phyloP scores from a whole-genome alignment of 1,139 yeast species.

The Debaryomyces coudertii region DNA sequence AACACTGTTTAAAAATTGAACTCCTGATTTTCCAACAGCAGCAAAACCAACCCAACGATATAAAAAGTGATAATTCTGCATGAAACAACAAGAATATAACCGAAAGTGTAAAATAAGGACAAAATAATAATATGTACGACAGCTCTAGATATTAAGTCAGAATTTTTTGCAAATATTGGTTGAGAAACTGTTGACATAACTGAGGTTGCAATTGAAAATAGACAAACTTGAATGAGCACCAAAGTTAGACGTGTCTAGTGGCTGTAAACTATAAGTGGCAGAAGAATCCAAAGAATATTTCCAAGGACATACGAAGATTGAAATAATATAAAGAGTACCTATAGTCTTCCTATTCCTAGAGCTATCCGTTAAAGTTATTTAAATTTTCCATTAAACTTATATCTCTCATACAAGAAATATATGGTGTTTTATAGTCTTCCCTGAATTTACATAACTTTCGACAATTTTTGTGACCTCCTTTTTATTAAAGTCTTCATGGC shows the following conservation, averaged over 20 bases:
- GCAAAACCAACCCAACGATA: slow-evolving; percentile 27
- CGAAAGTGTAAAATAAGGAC: slow-evolving; percentile 26
- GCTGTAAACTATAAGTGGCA: slow-evolving; percentile 35
- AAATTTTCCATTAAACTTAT: slow-evolving; percentile 33
- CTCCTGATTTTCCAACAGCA: slow-evolving; percentile 28
- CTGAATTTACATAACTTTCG: too few relatives aligned
- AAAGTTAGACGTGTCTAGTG: slow-evolving; percentile 35
- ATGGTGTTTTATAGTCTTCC: neutral
- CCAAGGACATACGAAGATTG: slow-evolving; percentile 40
- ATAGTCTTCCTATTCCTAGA: neutral
- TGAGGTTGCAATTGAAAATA: slow-evolving; percentile 30
- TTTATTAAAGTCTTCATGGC: too few relatives aligned
- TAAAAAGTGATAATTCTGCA: slow-evolving; percentile 29
- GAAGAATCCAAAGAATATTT: slow-evolving; percentile 39
- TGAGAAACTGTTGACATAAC: slow-evolving; percentile 30
- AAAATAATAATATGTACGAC: slow-evolving; percentile 24
- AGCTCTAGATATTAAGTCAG: slow-evolving; percentile 34
- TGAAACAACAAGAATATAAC: slow-evolving; percentile 28
- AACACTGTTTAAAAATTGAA: slow-evolving; percentile 23
- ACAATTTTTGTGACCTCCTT: too few relatives aligned
- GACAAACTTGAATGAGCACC: slow-evolving; percentile 33
- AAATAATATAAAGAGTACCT: slow-evolving; percentile 14
- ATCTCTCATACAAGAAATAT: slow-evolving; percentile 21
- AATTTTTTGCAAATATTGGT: slow-evolving; percentile 32
- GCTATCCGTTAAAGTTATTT: slow-evolving; percentile 16